Evolutionary conservation across 768 basidiomycete species (phyloP), one percentile per base, ranked within the genome.

Genomic region (Pleurotus tuoliensis): DNA sequence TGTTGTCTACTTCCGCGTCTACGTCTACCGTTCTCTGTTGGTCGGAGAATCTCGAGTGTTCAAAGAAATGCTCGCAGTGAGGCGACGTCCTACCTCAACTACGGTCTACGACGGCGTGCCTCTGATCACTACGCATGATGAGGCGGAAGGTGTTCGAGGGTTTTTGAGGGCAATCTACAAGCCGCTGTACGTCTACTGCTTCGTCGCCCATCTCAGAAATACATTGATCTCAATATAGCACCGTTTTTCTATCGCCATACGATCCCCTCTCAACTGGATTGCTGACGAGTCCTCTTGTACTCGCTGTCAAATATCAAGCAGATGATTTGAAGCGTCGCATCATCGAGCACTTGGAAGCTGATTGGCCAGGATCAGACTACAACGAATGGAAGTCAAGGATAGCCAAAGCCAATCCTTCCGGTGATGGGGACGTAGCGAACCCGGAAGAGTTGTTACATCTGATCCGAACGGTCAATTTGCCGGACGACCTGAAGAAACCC

Each of bases 51-150:
- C 59, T 16, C 16, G 48, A 4, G 50, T 62, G 34, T 62, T 62
- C 37, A 46, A 24, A 9, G 58, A 56, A 43, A 60, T 62, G 59
- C 53, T 58, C n/a, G 48, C 48, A 20, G 39, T 62, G 12, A 8
- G 27, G 27, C 27, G 8, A 8, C 27, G 27, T 30, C 56, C 61
- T 12, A 18, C 48, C 22, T 47, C 56, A 4, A 4, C n/a, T 22
- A 30, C 47, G 12, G 3, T 30, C 8, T 59, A 58, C 43, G 59
- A 62, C 34, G 56, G 57, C 7, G 41, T 56, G 46, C 61, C 59
- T 20, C 54, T 60, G n/a, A 57, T 62, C 24, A 41, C 49, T 13
- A 20, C 60, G 45, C 57, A 58, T 27, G 61, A 62, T 50, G 49
- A 52, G 15, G 40, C 53, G 8, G 40, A 50, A 8, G 18, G 58